These are phyloP conservation scores for Bipolaris bicolor DNA, from an alignment of 2,329 filamentous ascomycete species.

Conservation along the genomic window DNA sequence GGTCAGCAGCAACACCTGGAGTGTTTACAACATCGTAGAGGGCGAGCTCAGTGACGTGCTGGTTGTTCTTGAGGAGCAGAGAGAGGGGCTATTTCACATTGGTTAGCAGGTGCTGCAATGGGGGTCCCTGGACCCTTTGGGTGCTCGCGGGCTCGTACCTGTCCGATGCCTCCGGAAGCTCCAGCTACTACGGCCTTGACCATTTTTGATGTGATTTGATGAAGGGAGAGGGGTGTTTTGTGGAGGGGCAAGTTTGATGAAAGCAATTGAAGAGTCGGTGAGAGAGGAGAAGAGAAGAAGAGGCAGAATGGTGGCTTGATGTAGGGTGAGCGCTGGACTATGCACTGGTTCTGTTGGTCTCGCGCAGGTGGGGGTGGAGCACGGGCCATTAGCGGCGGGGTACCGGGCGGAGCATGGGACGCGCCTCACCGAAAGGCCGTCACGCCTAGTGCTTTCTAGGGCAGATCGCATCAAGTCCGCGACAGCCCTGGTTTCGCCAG, in stretches of 20 bases:
- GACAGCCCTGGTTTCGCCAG: constrained; percentile 8
- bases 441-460: constrained; percentile 8
- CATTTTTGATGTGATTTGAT: constrained; percentile 33
- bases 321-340: constrained; percentile 37
- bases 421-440: constrained; percentile 12
- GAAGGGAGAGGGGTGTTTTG: constrained; percentile 22
- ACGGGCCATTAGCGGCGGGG: constrained; percentile 40
- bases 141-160: constrained; percentile 63
- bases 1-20: constrained; percentile 91
- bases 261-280: constrained; percentile 27
- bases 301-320: constrained; percentile 25
- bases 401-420: constrained; percentile 24
- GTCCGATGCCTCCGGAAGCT: constrained; percentile 97
- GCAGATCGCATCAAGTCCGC: constrained; percentile 3
- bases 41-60: constrained; percentile 87
- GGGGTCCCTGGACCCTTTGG: neutral
- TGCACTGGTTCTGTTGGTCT: constrained; percentile 36
- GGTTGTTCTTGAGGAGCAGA: constrained; percentile 89
- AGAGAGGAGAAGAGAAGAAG: constrained; percentile 18
- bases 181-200: constrained; percentile 74
- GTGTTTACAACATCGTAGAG: constrained; percentile 99
- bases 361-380: constrained; percentile 31
- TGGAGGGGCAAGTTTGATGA: constrained; percentile 3
- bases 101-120: constrained; percentile 15
- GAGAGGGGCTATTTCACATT: constrained; percentile 76